Conservation (phyloP, 2,329 filamentous ascomycete genomes). For the Sphaerulina populicola region DNA sequence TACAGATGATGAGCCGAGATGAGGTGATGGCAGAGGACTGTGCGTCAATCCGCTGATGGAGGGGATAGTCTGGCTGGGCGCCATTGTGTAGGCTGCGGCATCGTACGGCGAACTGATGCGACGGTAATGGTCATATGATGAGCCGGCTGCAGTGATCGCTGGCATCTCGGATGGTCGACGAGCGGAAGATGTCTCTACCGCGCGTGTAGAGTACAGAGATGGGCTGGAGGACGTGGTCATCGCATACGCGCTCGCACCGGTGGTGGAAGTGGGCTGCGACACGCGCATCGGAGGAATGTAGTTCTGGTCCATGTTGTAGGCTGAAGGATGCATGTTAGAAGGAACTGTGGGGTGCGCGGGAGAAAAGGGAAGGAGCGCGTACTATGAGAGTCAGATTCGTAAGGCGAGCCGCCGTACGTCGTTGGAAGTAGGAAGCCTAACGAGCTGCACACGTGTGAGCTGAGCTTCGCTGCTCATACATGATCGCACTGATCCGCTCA, state of each 20-base stretch:
- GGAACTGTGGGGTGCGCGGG: not conserved
- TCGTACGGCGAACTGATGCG: conserved; percentile 29
- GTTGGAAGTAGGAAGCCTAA: conserved; percentile 33
- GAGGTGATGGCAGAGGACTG: conserved; percentile 29
- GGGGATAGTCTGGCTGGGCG: conserved; percentile 26
- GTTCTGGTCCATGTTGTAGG: conserved; percentile 28
- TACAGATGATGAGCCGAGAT: conserved; percentile 22
- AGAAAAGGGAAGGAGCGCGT: conserved; percentile 14
- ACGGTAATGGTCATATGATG: conserved; percentile 25
- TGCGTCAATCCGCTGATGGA: conserved; percentile 32
- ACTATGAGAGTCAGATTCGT: conserved; percentile 29
- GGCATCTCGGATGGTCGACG: conserved; percentile 27
- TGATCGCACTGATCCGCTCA: not conserved
- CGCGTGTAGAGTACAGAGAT: conserved; percentile 27
- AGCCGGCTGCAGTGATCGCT: conserved; percentile 12
- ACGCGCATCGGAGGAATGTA: conserved; percentile 31
- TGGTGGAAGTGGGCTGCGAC: conserved; percentile 25
- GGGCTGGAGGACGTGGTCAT: conserved; percentile 28
- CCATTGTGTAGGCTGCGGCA: conserved; percentile 25
- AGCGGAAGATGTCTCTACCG: conserved; percentile 16
- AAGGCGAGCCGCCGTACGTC: conserved; percentile 28
- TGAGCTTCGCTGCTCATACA: conserved; percentile 4
- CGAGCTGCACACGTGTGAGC: conserved; percentile 26
- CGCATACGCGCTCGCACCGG: conserved; percentile 22
- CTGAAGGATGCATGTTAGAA: conserved; percentile 15